A percentile compares a stretch with the other conserved stretches of the same genome.
These are phyloP conservation scores for Diddensiella santjacobensis DNA, from an alignment of 805 yeast species.

Conservation along the genomic window DNA sequence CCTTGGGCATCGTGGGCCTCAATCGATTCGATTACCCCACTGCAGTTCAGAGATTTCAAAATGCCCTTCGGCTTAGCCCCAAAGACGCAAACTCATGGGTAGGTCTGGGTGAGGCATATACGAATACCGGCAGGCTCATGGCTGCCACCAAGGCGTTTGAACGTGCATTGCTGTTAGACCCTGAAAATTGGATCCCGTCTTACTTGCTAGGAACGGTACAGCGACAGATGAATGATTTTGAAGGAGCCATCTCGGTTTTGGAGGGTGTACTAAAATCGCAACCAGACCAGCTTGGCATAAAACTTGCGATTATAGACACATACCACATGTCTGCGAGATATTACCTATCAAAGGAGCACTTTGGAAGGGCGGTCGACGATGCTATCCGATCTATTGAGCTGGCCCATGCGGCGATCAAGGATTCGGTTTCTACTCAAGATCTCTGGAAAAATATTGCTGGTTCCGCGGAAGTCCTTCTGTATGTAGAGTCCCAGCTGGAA, in stretches of 20 bases:
- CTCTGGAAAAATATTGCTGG: conserved; percentile 68
- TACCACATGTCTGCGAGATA: conserved; percentile 51
- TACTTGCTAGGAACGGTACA: conserved; percentile 67
- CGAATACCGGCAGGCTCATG: conserved; percentile 75
- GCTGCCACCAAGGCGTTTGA: conserved; percentile 82
- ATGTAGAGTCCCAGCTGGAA: conserved; percentile 51
- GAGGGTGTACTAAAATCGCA: conserved; percentile 45
- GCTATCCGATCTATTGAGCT: conserved; percentile 47
- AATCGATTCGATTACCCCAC: conserved; percentile 67
- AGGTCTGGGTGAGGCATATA: conserved; percentile 95
- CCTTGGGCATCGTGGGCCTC: conserved; percentile 73
- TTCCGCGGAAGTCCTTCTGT: conserved; percentile 49
- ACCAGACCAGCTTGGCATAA: conserved; percentile 21
- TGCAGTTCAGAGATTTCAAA: conserved; percentile 87
- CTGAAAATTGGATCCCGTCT: conserved; percentile 55
- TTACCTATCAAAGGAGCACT: conserved; percentile 56
- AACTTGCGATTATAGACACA: conserved; percentile 51
- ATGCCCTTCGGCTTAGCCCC: conserved; percentile 66
- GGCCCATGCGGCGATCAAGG: conserved; percentile 38
- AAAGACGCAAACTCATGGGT: conserved; percentile 80
- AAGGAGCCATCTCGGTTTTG: conserved; percentile 51
- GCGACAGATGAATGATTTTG: conserved; percentile 62
- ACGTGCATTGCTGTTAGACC: conserved; percentile 54
- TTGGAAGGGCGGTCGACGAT: conserved; percentile 56
- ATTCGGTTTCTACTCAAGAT: conserved; percentile 41